Evolutionary conservation across 805 yeast genomes (phyloP), one percentile per base, ranked within the genome.

Genomic region (Candida manassasensis): DNA sequence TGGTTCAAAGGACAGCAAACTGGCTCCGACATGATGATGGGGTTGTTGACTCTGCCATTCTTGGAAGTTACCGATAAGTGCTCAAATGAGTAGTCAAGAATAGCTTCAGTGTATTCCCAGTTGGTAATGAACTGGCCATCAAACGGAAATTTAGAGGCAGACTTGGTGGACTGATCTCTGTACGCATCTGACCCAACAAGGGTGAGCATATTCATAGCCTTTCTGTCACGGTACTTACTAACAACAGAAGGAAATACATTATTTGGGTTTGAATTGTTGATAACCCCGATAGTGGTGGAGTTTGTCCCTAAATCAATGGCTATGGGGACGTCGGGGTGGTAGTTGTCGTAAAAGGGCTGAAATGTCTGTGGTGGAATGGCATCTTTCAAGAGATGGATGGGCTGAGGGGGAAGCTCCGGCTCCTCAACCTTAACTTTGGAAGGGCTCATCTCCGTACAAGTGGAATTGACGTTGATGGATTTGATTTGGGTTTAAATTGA

Each of bases 51-150:
- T 2, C 67, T 53, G 2, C 76, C 75, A 41, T 54, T 57, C 26
- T 48, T 35, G 34, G 65, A 51, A 2, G 58, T 40, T 2, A 87
- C 93, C 3, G 90, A 83, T 32, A 90, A 51, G 55, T 86, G 94
- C 41, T 77, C 73, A 53, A 93, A 82, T 0, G 88, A 68, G 52
- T 88, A 93, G 57, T 90, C 97, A 33, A 93, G 54, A 35, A 90
- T 74, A 39, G 71, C 74, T 54, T 93, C 98, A 2, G 82, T 73
- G 39, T 81, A 75, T 38, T 93, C 97, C 97, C 97, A 94, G 55
- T 89, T 94, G 17, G 94, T 81, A 22, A 93, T 67, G 46, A 87
- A 63, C 4, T 85, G 75, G 0, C 95, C 96, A 56, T 93, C 98
- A 52, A 75, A 90, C 0, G 97, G 96, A 4, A 85, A 67, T 48